Percentiles rank a stretch among this genome's conserved stretches.
Evolutionary conservation across 805 yeast species (phyloP).

Genomic region (Metschnikowia kofuensis): DNA sequence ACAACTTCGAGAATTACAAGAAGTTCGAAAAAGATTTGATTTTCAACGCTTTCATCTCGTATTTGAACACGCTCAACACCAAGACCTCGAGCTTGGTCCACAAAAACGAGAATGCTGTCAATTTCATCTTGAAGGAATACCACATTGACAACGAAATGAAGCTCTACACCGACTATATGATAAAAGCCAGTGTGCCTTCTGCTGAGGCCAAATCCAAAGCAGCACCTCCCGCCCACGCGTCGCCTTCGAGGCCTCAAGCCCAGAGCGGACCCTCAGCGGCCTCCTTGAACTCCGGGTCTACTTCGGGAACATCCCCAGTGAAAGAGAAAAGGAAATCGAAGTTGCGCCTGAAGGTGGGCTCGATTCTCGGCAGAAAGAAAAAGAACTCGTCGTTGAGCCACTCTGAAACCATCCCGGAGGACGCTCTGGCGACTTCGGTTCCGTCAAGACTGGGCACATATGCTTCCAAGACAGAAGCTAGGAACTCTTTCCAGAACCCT

Average conservation of each 20-base stretch:
- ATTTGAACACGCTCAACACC: constrained; percentile 41
- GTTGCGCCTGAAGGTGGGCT: constrained; percentile 70
- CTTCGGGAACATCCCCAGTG: constrained; percentile 19
- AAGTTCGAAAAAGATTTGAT: constrained; percentile 51
- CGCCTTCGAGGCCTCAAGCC: constrained; percentile 4
- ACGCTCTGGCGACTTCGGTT: constrained; percentile 25
- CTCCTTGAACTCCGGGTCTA: constrained; percentile 14
- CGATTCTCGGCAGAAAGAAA: constrained; percentile 62
- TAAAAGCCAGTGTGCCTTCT: constrained; percentile 18
- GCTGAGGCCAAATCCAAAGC: not conserved
- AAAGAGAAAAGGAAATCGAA: constrained; percentile 36
- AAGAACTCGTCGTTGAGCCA: constrained; percentile 35
- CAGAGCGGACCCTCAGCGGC: constrained; percentile 6
- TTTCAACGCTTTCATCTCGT: constrained; percentile 63
- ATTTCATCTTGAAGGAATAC: constrained; percentile 52
- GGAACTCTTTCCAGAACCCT: constrained; percentile 13
- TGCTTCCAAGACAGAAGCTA: constrained; percentile 11
- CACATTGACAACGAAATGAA: constrained; percentile 38
- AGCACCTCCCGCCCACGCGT: not conserved
- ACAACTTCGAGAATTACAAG: constrained; percentile 72
- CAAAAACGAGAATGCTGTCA: constrained; percentile 60
- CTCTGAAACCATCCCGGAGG: constrained; percentile 33
- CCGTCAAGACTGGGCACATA: constrained; percentile 13
- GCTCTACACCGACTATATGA: constrained; percentile 32
- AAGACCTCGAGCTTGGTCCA: constrained; percentile 23